Base-by-base conservation (phyloP, 176 grass and related monocot species). In the Ensete glaucum region DNA sequence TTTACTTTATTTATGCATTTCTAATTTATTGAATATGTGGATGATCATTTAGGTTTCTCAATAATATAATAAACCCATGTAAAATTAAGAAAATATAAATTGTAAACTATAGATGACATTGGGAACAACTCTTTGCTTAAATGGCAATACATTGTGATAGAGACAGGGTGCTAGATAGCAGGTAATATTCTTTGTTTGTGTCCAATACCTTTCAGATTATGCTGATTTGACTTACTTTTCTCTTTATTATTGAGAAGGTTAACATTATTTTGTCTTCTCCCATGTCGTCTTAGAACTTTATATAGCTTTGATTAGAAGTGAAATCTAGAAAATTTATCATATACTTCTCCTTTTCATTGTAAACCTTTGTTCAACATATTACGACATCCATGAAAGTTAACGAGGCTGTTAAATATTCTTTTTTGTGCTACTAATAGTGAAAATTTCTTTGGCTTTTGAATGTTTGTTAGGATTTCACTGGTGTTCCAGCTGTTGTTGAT, bases 401-500 rank as follows among this genome's bases (percentile, higher is more conserved):
- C 21, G 25, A 64, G n/a, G 1, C 12, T 69, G 13, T 9, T 49
- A 48, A 48, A 9, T 1, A 67, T 53, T 62, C 22, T 26, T 58
- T 66, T 51, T 21, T 20, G 23, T 50, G 65, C 68, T 62, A 26
- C 71, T 1, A 50, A 26, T 85, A 54, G 13, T 76, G 49, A 23
- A 62, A 20, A 55, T n/a, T 78, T 24, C 64, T 49, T 53, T 81
- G 15, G 62, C 52, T 76, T 1, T 80, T 51, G 52, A 19, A 67
- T 66, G 16, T 50, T 58, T 79, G 59, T 26, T 69, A 98, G 94
- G 94, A 98, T 87, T 98, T 98, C 59, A 98, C 94, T 82, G 94
- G 94, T 79, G 94, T 94, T 58, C 90, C 90, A 16, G 94, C 94
- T 62, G 88, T 94, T 73, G 94, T 98, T 78, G 94, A 98, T 79